Percentiles rank a stretch among this genome's conserved stretches.
Conservation (phyloP, 768 basidiomycete genomes). For the Termitomyces sp. region DNA sequence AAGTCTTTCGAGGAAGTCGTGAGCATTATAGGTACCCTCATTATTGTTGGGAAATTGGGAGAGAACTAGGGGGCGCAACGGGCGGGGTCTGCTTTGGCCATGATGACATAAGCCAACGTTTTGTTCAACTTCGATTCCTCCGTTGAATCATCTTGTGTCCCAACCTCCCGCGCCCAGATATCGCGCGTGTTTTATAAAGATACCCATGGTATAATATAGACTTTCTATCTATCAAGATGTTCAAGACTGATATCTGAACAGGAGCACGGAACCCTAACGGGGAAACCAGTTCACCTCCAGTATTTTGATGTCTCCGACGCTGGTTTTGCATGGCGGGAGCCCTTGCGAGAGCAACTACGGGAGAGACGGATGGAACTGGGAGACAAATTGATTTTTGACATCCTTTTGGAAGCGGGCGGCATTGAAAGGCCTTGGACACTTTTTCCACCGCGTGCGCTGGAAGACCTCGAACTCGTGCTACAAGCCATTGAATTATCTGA, state of each 20-base stretch:
- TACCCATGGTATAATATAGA: neutral
- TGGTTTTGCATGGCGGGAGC: slow-evolving; percentile 58
- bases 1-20: too few species aligned
- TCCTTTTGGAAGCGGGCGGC: slow-evolving; percentile 63
- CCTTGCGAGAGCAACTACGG: slow-evolving; percentile 54
- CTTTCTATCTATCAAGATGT: neutral
- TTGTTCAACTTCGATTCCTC: neutral
- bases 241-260: neutral
- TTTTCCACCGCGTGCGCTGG: slow-evolving; percentile 64
- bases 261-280: slow-evolving; percentile 15
- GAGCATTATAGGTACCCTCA: too few species aligned
- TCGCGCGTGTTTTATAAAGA: neutral
- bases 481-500: slow-evolving; percentile 54
- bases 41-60: too few species aligned
- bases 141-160: neutral
- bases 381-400: slow-evolving; percentile 70
- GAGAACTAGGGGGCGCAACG: too few species aligned
- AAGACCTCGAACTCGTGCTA: slow-evolving; percentile 53
- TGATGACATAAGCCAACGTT: slow-evolving; percentile 12
- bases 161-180: neutral
- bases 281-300: slow-evolving; percentile 18
- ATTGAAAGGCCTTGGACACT: slow-evolving; percentile 55
- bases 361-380: slow-evolving; percentile 57
- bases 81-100: neutral
- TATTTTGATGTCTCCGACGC: slow-evolving; percentile 53